Evolutionary conservation across 805 yeast genomes (phyloP).

Genomic region (Metschnikowia lachancei): DNA sequence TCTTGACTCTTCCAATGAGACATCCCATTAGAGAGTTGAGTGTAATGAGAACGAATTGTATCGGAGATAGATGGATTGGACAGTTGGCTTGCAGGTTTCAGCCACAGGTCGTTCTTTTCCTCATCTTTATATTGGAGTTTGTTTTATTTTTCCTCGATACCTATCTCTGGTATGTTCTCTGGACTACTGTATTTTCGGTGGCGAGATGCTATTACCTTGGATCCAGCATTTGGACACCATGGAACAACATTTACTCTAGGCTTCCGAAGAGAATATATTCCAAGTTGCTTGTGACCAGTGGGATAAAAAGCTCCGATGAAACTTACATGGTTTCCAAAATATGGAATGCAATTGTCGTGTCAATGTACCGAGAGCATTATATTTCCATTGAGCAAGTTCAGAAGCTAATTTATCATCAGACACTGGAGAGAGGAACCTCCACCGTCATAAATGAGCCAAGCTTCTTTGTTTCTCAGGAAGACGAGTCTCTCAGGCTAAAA

Average conservation of each 20-base stretch:
- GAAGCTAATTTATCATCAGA: slow-evolving; percentile 58
- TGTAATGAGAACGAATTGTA: slow-evolving; percentile 54
- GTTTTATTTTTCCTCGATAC: slow-evolving; percentile 76
- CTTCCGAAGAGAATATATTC: slow-evolving; percentile 74
- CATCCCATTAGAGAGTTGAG: slow-evolving; percentile 73
- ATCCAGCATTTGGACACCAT: slow-evolving; percentile 83
- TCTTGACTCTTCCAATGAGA: slow-evolving; percentile 80
- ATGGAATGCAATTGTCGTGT: slow-evolving; percentile 82
- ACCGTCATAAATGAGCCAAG: slow-evolving; percentile 51
- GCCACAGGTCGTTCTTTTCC: slow-evolving; percentile 50
- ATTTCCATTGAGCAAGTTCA: slow-evolving; percentile 71
- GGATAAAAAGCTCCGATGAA: slow-evolving; percentile 36
- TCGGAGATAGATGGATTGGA: slow-evolving; percentile 60
- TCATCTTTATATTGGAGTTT: slow-evolving; percentile 60
- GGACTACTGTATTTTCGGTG: slow-evolving; percentile 74
- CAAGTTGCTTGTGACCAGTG: slow-evolving; percentile 46
- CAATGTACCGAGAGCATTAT: slow-evolving; percentile 80
- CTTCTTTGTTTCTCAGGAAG: slow-evolving; percentile 81
- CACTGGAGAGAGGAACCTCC: slow-evolving; percentile 36
- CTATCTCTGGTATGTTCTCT: slow-evolving; percentile 79
- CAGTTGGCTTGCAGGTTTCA: slow-evolving; percentile 52
- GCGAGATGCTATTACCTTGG: slow-evolving; percentile 70
- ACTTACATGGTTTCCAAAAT: slow-evolving; percentile 51
- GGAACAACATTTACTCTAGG: slow-evolving; percentile 77
- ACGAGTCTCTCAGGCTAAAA: slow-evolving; percentile 58